Conservation (phyloP, 306 rosid genomes). For the Phaseolus lunatus region DNA sequence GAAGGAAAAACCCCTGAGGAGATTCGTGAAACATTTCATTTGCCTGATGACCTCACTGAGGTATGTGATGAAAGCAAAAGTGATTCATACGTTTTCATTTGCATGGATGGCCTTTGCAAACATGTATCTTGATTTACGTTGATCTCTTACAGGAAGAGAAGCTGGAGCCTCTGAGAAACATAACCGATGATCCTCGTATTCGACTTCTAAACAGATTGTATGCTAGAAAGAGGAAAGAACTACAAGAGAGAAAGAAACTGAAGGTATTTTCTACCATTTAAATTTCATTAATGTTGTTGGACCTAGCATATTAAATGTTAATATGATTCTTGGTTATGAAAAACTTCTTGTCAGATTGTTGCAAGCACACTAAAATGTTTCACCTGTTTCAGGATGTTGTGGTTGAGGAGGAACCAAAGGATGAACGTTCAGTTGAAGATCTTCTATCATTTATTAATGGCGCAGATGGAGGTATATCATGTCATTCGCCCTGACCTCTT, state of each 20-base stretch:
- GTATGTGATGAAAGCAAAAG: conserved; percentile 51
- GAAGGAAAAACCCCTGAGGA: conserved; percentile 96
- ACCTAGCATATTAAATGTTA: conserved; percentile 38
- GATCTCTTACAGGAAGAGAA: conserved; percentile 82
- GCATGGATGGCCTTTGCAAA: background rate
- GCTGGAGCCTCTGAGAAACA: conserved; percentile 81
- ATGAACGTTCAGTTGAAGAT: conserved; percentile 91
- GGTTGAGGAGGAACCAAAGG: conserved; percentile 76
- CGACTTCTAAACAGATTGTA: conserved; percentile 87
- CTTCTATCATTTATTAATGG: conserved; percentile 89
- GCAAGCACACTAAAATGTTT: conserved; percentile 29
- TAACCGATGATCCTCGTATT: conserved; percentile 92
- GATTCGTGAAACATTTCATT: conserved; percentile 88
- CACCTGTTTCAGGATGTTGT: conserved; percentile 69
- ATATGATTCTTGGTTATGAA: background rate
- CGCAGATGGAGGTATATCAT: conserved; percentile 64
- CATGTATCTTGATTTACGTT: conserved; percentile 45
- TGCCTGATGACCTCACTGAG: conserved; percentile 96
- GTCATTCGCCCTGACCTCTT: conserved; percentile 1
- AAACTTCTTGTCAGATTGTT: conserved; percentile 7
- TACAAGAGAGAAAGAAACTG: conserved; percentile 75
- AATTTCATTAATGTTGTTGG: conserved; percentile 40
- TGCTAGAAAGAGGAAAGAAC: conserved; percentile 88
- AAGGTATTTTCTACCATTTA: conserved; percentile 62
- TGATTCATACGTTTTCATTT: background rate